A percentile compares a stretch with the other conserved stretches of the same genome.
Conservation (phyloP, 768 basidiomycete species). For the Leccinum ochraceum region DNA sequence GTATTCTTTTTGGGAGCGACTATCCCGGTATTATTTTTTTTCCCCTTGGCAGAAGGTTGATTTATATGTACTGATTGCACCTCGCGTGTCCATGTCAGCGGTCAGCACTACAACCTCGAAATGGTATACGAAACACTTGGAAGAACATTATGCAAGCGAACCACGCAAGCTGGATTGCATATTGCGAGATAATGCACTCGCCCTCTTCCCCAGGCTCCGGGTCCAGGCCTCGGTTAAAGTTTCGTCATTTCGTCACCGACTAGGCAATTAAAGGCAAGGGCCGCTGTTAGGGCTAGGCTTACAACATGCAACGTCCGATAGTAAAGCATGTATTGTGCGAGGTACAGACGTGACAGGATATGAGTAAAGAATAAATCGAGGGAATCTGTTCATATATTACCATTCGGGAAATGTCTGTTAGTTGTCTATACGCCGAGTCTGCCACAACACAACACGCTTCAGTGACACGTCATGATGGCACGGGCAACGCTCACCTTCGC, state of each 20-base stretch:
- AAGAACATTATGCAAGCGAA: constrained; percentile 47
- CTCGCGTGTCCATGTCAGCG: constrained; percentile 39
- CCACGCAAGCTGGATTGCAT: constrained; percentile 43
- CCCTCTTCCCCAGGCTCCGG: constrained; percentile 48
- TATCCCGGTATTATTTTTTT: constrained; percentile 58
- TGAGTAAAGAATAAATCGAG: constrained; percentile 25
- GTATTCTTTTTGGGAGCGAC: constrained; percentile 71
- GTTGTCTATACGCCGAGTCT: constrained; percentile 62
- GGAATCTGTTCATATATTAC: constrained; percentile 27
- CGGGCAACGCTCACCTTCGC: constrained; percentile 53
- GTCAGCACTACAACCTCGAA: constrained; percentile 53
- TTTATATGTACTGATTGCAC: constrained; percentile 4
- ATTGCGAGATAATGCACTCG: constrained; percentile 50
- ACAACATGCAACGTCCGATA: constrained; percentile 10
- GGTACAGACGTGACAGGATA: constrained; percentile 31
- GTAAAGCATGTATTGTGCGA: constrained; percentile 24
- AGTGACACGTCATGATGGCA: neutral
- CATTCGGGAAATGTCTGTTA: constrained; percentile 10
- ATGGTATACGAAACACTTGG: constrained; percentile 63
- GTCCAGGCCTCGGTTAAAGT: neutral
- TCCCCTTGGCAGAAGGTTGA: neutral
- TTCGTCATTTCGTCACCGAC: neutral
- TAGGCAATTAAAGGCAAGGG: neutral
- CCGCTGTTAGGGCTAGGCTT: constrained; percentile 1
- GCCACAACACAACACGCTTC: constrained; percentile 10